Base-by-base conservation (phyloP, 257 asterid genomes). In the Buddleja alternifolia region DNA sequence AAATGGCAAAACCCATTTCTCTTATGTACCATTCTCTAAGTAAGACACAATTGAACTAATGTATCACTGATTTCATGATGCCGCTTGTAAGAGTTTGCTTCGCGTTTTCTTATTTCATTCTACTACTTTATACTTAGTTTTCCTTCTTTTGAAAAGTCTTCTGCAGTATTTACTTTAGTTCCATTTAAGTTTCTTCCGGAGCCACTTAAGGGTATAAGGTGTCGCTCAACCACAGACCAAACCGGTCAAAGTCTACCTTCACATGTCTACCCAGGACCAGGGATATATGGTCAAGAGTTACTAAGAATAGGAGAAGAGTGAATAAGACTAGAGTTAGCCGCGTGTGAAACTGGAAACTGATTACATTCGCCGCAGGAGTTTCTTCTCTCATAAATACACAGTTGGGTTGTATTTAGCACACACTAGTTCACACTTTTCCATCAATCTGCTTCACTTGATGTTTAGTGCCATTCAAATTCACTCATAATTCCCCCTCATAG, bases 101-200 rank as follows among this genome's bases (percentile, higher is more conserved):
- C 0, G 11, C 6, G 7, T 59, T 34, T 40, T 19, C n/a, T n/a
- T n/a, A n/a, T 10, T 19, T 17, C 39, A n/a, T 10, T 37, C 20
- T 40, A 15, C n/a, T n/a, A n/a, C n/a, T 37, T 34, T n/a, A n/a
- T 32, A 1, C 47, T 50, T 12, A 34, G 3, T 34, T 48, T 60
- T 21, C 62, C 14, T 70, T 39, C 34, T n/a, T n/a, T 60, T 23
- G 21, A 66, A 29, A 44, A n/a, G 10, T 11, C 39, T 61, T 61
- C 14, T 41, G 20, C 19, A 12, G 23, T 41, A 54, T 23, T 42
- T 3, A 42, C 15, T 41, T 41, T 61, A 61, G 14, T 42, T 42
- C 7, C 42, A 21, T 37, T 53, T 37, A 42, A 37, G 32, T 45
- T 51, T 60, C 56, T 21, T 6, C 14, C 50, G 12, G 37, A 57